Percentiles rank a stretch among this genome's conserved stretches.
Conservation (phyloP, 2,329 filamentous ascomycete genomes). For the Cladophialophora exuberans region DNA sequence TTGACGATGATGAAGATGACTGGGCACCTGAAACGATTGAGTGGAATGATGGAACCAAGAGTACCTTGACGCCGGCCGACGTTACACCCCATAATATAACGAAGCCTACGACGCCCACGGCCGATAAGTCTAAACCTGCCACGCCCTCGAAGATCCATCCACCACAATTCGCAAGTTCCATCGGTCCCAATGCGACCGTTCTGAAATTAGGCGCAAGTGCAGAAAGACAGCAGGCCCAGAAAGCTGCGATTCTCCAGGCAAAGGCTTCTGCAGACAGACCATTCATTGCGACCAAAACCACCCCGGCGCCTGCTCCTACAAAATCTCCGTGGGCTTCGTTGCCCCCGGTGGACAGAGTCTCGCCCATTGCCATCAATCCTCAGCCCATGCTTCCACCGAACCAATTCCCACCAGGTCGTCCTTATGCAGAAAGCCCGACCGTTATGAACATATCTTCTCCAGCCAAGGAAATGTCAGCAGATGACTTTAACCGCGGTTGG, state of each 20-base stretch:
- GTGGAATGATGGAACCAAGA: constrained; percentile 71
- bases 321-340: constrained; percentile 92
- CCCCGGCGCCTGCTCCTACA: constrained; percentile 62
- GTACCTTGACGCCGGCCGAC: constrained; percentile 56
- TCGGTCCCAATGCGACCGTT: constrained; percentile 55
- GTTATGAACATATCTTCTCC: constrained; percentile 72
- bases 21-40: constrained; percentile 66
- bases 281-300: constrained; percentile 48
- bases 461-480: constrained; percentile 85
- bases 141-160: constrained; percentile 32
- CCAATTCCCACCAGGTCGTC: constrained; percentile 59
- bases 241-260: constrained; percentile 40
- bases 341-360: constrained; percentile 80
- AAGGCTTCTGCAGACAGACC: constrained; percentile 50
- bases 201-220: constrained; percentile 51
- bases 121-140: constrained; percentile 35
- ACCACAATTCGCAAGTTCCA: constrained; percentile 46
- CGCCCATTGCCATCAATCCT: constrained; percentile 67
- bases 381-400: constrained; percentile 46
- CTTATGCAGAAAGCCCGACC: constrained; percentile 59
- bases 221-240: constrained; percentile 49
- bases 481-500: constrained; percentile 90
- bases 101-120: constrained; percentile 30
- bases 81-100: constrained; percentile 28
- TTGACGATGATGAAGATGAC: constrained; percentile 72